Percentiles rank a stretch among this genome's conserved stretches.
Evolutionary conservation across 768 basidiomycete genomes (phyloP).

Genomic region (Filobasidium floriforme): DNA sequence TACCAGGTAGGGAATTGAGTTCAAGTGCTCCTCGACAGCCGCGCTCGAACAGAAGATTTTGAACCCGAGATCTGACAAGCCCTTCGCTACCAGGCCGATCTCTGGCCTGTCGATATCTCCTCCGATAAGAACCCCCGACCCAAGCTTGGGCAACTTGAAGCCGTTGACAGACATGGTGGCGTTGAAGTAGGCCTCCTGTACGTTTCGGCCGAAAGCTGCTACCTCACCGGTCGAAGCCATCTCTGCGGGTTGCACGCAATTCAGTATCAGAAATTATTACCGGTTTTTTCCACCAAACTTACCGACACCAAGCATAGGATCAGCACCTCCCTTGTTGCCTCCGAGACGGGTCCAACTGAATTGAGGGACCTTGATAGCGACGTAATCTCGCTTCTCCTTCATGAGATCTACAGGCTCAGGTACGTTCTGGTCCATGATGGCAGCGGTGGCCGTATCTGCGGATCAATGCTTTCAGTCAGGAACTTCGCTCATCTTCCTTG

Average conservation of each 20-base stretch:
- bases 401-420: conserved; percentile 88
- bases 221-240: conserved; percentile 99
- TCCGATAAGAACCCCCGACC: conserved; percentile 83
- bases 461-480: background rate
- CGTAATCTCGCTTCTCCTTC: conserved; percentile 79
- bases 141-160: conserved; percentile 77
- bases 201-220: conserved; percentile 84
- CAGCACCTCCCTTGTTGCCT: conserved; percentile 61
- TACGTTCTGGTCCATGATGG: conserved; percentile 75
- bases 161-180: conserved; percentile 65
- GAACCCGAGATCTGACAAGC: conserved; percentile 78
- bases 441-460: conserved; percentile 51
- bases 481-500: background rate
- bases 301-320: conserved; percentile 94
- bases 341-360: conserved; percentile 96
- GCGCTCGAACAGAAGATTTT: conserved; percentile 82
- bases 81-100: conserved; percentile 72
- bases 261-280: background rate
- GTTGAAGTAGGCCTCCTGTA: conserved; percentile 68
- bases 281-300: conserved; percentile 40
- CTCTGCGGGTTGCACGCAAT: conserved; percentile 50
- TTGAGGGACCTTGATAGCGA: conserved; percentile 92
- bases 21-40: conserved; percentile 29
- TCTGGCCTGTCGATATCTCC: conserved; percentile 83
- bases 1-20: conserved; percentile 32